phyloP scores from a whole-genome alignment of 805 yeast species.

The Suhomyces xylopsoci region DNA sequence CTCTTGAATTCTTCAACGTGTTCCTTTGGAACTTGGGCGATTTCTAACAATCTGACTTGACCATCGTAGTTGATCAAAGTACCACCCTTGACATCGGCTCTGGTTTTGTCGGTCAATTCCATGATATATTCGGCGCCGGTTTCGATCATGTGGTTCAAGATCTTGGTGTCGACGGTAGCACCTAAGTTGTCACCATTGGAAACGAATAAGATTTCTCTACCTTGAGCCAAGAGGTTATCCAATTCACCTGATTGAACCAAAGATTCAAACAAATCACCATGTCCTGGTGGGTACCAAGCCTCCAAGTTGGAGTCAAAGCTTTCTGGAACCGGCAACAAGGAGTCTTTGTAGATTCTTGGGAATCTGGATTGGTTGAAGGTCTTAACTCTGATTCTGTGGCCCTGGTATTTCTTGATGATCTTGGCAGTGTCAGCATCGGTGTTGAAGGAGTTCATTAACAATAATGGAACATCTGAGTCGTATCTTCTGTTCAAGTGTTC shows the following conservation, averaged over 20 bases:
- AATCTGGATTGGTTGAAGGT: conserved; percentile 97
- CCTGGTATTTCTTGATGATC: conserved; percentile 93
- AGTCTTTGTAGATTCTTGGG: conserved; percentile 94
- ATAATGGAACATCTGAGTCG: conserved; percentile 91
- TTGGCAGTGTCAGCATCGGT: conserved; percentile 94
- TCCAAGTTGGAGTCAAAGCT: conserved; percentile 68
- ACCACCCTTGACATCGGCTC: conserved; percentile 99
- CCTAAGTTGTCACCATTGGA: conserved; percentile 98
- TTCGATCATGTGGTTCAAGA: conserved; percentile 89
- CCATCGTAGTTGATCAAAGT: conserved; percentile 96
- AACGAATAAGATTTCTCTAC: conserved; percentile 91
- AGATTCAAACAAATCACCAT: conserved; percentile 94
- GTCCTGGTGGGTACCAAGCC: conserved; percentile 99
- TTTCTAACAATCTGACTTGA: conserved; percentile 88
- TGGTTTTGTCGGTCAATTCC: conserved; percentile 98
- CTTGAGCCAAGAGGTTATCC: conserved; percentile 84
- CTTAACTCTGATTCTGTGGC: conserved; percentile 90
- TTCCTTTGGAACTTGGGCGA: conserved; percentile 98
- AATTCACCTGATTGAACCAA: conserved; percentile 87
- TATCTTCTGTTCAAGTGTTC: conserved; percentile 88
- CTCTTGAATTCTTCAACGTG: conserved; percentile 97
- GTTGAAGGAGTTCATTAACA: conserved; percentile 98
- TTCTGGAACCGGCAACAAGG: conserved; percentile 92
- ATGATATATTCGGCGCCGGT: conserved; percentile 90
- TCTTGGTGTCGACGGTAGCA: conserved; percentile 92